These are phyloP conservation scores for Opeltia flavorubescens DNA, from an alignment of 495 filamentous ascomycete genomes.

Conservation along the genomic window DNA sequence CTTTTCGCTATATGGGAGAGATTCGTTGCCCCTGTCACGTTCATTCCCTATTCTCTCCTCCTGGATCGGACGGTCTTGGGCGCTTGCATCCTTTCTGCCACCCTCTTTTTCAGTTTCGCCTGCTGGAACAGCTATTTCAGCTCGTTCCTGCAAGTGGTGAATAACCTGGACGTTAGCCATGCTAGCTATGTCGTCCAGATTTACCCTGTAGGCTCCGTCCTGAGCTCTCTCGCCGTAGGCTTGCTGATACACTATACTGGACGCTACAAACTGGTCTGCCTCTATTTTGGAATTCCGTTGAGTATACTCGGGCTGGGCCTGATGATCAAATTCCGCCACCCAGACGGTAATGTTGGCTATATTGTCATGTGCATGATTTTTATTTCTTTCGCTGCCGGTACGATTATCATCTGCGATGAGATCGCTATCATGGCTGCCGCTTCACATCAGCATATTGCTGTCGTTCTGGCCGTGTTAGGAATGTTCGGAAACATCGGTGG, in stretches of 20 bases:
- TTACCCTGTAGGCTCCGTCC: conserved; percentile 56
- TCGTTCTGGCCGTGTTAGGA: conserved; percentile 45
- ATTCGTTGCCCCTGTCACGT: conserved; percentile 36
- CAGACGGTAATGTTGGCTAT: conserved; percentile 42
- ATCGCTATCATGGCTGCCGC: conserved; percentile 54
- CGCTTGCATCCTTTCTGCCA: conserved; percentile 39
- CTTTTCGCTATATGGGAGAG: conserved; percentile 47
- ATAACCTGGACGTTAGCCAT: conserved; percentile 37
- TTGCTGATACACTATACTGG: conserved; percentile 39
- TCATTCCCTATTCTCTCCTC: conserved; percentile 47
- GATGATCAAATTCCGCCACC: conserved; percentile 53
- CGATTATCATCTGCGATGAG: conserved; percentile 47
- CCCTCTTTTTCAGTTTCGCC: conserved; percentile 49
- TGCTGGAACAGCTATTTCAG: conserved; percentile 55
- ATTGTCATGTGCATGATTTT: conserved; percentile 69
- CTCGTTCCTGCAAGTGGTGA: conserved; percentile 61
- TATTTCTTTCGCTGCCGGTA: conserved; percentile 56
- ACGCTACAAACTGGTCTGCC: conserved; percentile 40
- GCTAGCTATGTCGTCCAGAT: conserved; percentile 52
- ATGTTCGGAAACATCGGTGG: conserved; percentile 52
- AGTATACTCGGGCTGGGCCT: conserved; percentile 49
- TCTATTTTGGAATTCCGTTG: conserved; percentile 49
- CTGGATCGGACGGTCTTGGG: conserved; percentile 50
- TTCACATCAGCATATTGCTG: conserved; percentile 51
- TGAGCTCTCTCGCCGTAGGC: conserved; percentile 44